These are phyloP conservation scores for Globisporangium perplexum DNA, from an alignment of 352 stramenopile genomes.

Conservation along the genomic window DNA sequence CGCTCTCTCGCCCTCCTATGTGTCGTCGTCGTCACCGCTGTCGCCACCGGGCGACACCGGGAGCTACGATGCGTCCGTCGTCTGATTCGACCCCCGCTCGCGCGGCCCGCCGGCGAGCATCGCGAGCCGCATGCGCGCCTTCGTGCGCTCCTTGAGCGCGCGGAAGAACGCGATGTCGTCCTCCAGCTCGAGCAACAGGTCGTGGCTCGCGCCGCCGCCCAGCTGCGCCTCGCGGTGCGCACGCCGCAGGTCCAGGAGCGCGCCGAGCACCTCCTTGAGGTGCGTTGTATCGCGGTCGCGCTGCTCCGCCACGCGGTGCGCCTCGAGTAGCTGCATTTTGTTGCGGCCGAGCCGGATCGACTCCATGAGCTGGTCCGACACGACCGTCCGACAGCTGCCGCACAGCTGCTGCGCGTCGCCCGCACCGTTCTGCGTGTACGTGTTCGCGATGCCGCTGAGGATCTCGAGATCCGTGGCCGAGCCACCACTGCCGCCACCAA, in stretches of 20 bases:
- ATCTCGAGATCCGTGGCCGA: conserved; percentile 64
- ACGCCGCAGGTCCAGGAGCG: conserved; percentile 45
- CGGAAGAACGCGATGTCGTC: conserved; percentile 75
- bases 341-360: conserved; percentile 63
- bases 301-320: conserved; percentile 41
- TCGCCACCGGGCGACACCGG: too few species aligned
- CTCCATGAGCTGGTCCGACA: conserved; percentile 72
- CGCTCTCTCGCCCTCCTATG: not conserved
- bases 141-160: conserved; percentile 58
- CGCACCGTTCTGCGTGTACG: conserved; percentile 55
- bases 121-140: conserved; percentile 57
- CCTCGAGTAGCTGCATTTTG: conserved; percentile 65
- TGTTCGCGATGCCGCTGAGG: conserved; percentile 79
- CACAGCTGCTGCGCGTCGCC: conserved; percentile 31
- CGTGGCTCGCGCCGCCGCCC: conserved; percentile 36
- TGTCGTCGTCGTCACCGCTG: not conserved
- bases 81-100: not conserved
- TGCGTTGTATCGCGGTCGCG: conserved; percentile 61
- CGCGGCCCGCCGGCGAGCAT: conserved; percentile 23
- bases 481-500: not conserved
- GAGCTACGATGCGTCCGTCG: not conserved
- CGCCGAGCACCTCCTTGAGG: conserved; percentile 49
- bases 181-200: conserved; percentile 50
- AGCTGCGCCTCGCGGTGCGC: conserved; percentile 44
- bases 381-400: conserved; percentile 50